Evolutionary conservation across 371 early-diverging fungal species (phyloP).

Genomic region (Syncephalastrum contaminatum): DNA sequence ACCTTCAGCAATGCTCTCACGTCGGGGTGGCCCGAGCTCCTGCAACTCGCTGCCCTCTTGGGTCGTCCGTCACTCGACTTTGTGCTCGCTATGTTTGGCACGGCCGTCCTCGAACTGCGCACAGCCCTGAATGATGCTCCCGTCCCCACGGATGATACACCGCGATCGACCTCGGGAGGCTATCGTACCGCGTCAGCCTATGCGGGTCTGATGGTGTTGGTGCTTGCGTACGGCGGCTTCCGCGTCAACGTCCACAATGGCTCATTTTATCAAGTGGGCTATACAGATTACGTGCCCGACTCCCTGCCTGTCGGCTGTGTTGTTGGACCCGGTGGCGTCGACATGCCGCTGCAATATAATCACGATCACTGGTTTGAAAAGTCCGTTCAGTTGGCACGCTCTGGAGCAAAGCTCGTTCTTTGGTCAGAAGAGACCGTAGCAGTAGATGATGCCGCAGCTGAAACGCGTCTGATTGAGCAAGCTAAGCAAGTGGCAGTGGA

Average conservation of each 20-base stretch:
- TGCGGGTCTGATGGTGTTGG: constrained; percentile 7
- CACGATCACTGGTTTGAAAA: constrained; percentile 31
- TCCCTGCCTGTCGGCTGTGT: constrained; percentile 37
- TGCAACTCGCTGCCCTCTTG: constrained; percentile 21
- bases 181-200: constrained; percentile 18
- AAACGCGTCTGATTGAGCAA: constrained; percentile 21
- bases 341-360: constrained; percentile 8
- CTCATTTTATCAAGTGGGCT: constrained; percentile 31
- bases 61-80: constrained; percentile 34
- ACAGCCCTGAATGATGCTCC: constrained; percentile 3
- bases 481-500: constrained; percentile 34
- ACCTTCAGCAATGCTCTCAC: constrained; percentile 18
- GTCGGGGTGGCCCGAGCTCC: constrained; percentile 27
- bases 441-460: constrained; percentile 18
- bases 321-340: constrained; percentile 20
- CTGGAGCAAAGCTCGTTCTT: constrained; percentile 46
- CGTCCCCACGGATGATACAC: background rate
- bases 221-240: constrained; percentile 26
- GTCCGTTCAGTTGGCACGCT: constrained; percentile 21
- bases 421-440: constrained; percentile 46
- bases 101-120: constrained; percentile 21
- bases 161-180: background rate
- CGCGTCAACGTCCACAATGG: constrained; percentile 20
- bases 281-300: constrained; percentile 26
- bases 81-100: constrained; percentile 25